These are phyloP conservation scores for Trichoderma reesei DNA, from an alignment of 495 filamentous ascomycete species.

Conservation along the genomic window DNA sequence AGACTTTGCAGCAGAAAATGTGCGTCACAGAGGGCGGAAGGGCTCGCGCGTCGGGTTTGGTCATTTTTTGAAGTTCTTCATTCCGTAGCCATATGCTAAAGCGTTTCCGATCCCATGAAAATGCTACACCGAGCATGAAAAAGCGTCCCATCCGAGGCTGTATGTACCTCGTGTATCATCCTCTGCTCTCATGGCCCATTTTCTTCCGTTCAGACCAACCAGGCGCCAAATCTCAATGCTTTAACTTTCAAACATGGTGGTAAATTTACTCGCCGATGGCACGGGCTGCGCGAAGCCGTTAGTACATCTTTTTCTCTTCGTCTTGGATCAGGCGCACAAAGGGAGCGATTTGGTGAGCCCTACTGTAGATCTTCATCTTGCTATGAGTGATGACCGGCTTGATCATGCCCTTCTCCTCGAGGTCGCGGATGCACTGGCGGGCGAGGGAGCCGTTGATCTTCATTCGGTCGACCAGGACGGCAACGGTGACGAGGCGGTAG, in stretches of 20 bases:
- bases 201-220: constrained; percentile 7
- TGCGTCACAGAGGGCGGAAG: background rate
- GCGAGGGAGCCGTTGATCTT: constrained; percentile 99
- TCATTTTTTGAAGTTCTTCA: constrained; percentile 10
- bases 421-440: constrained; percentile 75
- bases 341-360: constrained; percentile 24
- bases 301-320: background rate
- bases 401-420: constrained; percentile 97
- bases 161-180: constrained; percentile 7
- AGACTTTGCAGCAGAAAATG: background rate
- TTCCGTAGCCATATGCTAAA: constrained; percentile 11
- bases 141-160: constrained; percentile 7
- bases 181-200: background rate
- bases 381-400: constrained; percentile 96
- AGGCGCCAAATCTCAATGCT: constrained; percentile 10
- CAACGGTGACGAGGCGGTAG: constrained; percentile 98
- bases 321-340: background rate
- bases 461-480: constrained; percentile 94
- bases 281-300: constrained; percentile 4
- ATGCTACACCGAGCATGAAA: constrained; percentile 11
- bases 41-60: background rate
- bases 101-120: constrained; percentile 8
- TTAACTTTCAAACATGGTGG: constrained; percentile 4
- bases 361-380: constrained; percentile 98
- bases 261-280: constrained; percentile 9